Base-by-base conservation (phyloP, 164 flowering plant species). In the Malania oleifera region DNA sequence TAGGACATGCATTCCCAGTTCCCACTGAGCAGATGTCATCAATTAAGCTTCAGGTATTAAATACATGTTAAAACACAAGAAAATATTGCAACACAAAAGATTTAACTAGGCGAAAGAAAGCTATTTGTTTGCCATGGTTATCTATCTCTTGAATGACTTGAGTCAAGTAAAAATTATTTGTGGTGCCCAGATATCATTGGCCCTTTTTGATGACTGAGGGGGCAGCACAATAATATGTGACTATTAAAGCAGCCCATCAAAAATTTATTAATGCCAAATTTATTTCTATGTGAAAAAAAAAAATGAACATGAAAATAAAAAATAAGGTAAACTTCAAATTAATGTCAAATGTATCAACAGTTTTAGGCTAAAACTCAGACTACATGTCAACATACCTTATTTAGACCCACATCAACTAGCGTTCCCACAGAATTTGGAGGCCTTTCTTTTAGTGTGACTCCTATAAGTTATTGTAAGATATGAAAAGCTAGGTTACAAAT, bases 371-470 rank as follows among this genome's bases (percentile, higher is more conserved):
- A 50, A 23, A 54, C 9, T 37, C 37, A 22, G 23, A 44, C 15
- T 52, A 26, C 57, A 50, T 31, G 51, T 17, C 60, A 53, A 18
- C 56, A 46, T 66, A 93, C 99, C 96, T 85, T 87, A 59, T 46
- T 80, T 38, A 93, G 72, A 60, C 99, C 99, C 59, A 90, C 97
- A 77, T 93, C 99, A 63, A 90, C 99, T 40, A 80, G 64, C 38
- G 97, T 86, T 51, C 85, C 89, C 8, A 12, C 31, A 17, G 81
- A 69, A 60, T 72, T 76, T 50, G 84, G 60, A 66, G 77, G 69
- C 68, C 60, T 77, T 59, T 70, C 87, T 65, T 78, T 80, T 35
- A 82, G 66, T 1, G 95, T 83, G 59, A 93, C 69, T 71, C 99
- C 99, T 93, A 50, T 2, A 66, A 27, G 24, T 49, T 31, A 52